A percentile compares a stretch with the other conserved stretches of the same genome.
Conservation (phyloP, 1,284 basidiomycete genomes). For the Tetrapyrgos nigripes region DNA sequence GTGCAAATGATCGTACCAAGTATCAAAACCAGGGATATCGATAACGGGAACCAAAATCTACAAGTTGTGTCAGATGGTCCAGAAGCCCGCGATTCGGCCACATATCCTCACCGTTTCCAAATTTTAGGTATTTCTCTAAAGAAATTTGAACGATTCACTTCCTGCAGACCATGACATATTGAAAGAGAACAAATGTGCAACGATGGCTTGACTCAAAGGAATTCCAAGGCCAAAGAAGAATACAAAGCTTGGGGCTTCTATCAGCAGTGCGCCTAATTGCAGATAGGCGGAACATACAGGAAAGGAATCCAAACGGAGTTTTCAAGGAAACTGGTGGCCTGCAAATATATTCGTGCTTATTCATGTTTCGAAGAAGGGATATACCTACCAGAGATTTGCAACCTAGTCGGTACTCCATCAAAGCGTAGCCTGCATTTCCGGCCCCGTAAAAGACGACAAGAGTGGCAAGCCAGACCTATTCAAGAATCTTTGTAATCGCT, state of each 20-base stretch:
- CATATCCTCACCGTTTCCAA: constrained; percentile 51
- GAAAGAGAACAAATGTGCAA: constrained; percentile 83
- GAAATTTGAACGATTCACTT: constrained; percentile 86
- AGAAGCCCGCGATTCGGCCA: background rate
- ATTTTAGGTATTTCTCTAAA: constrained; percentile 89
- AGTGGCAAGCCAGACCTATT: constrained; percentile 75
- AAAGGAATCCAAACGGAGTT: constrained; percentile 83
- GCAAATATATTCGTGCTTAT: background rate
- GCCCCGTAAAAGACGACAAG: constrained; percentile 78
- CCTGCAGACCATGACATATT: constrained; percentile 86
- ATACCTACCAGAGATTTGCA: constrained; percentile 53
- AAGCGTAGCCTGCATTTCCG: constrained; percentile 77
- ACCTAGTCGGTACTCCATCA: constrained; percentile 80
- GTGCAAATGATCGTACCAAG: constrained; percentile 55
- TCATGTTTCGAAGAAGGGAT: constrained; percentile 36
- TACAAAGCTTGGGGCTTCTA: constrained; percentile 61
- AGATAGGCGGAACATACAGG: constrained; percentile 58
- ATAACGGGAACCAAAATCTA: constrained; percentile 67
- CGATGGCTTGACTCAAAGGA: constrained; percentile 74
- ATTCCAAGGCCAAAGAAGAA: constrained; percentile 84
- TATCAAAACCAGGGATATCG: constrained; percentile 53
- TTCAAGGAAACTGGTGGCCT: constrained; percentile 52
- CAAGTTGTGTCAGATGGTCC: background rate
- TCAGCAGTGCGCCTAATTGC: background rate
- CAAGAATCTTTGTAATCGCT: background rate